Percentiles rank a stretch among this genome's conserved stretches.
Evolutionary conservation across 1,284 basidiomycete genomes (phyloP).

Genomic region (Apiotrichum sp.): DNA sequence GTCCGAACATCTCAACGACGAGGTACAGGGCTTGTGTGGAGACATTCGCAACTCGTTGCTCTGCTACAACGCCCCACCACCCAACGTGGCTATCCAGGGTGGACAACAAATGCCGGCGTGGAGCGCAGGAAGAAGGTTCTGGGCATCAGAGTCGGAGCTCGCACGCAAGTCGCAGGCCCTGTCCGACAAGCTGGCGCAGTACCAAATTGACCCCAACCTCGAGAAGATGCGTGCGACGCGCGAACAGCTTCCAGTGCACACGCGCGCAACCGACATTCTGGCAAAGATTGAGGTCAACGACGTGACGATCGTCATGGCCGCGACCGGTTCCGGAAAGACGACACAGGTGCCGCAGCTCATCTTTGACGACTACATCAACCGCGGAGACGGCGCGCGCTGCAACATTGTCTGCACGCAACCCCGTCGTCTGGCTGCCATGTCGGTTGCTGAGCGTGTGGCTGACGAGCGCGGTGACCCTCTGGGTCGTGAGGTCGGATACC

Average conservation of each 20-base stretch:
- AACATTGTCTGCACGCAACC: conserved; percentile 95
- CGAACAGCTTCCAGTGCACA: conserved; percentile 65
- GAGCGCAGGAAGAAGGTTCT: conserved; percentile 21
- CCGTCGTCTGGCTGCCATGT: conserved; percentile 83
- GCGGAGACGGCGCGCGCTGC: conserved; percentile 72
- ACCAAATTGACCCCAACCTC: conserved; percentile 59
- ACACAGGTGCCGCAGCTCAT: conserved; percentile 93
- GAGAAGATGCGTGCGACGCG: conserved; percentile 65
- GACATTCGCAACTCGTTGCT: conserved; percentile 59
- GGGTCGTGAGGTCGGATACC: conserved; percentile 76
- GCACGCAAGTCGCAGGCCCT: conserved; percentile 60
- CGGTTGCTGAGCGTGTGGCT: conserved; percentile 86
- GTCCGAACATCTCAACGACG: conserved; percentile 63
- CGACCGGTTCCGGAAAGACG: conserved; percentile 93
- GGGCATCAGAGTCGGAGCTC: conserved; percentile 37
- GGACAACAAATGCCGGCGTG: conserved; percentile 25
- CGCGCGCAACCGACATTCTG: conserved; percentile 61
- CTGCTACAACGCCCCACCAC: conserved; percentile 45
- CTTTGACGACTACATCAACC: conserved; percentile 75
- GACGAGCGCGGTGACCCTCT: conserved; percentile 75
- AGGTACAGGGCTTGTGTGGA: conserved; percentile 64
- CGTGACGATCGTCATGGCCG: conserved; percentile 88
- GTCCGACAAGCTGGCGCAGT: conserved; percentile 55
- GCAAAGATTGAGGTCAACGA: conserved; percentile 70
- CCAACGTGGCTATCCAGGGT: conserved; percentile 23